Base-by-base conservation (phyloP, 352 stramenopile species). In the Globisporangium canariense region DNA sequence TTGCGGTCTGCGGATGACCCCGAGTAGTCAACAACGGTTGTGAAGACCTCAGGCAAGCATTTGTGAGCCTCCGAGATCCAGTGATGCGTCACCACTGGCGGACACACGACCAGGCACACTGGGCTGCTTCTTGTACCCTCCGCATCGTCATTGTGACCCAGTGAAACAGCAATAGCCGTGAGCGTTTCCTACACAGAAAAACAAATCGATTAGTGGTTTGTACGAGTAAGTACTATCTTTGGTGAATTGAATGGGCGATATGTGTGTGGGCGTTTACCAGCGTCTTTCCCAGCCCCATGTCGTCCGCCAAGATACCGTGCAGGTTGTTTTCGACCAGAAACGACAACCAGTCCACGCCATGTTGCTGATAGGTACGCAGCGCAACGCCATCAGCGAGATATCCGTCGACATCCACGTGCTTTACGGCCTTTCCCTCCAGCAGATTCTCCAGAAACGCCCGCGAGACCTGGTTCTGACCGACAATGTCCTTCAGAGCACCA, bases 271-370 rank as follows among this genome's bases (percentile, higher is more conserved):
- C 10, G 38, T 45, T 45, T 45, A 45, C 38, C 14, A 99, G 66
- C 16, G 97, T 99, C 73, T 99, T 99, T 2, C 91, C 91, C 22
- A 97, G 78, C 2, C 91, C 91, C 91, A 96, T 96, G 60, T 96
- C 88, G 67, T 96, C 88, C 38, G 87, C 86, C 1, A 96, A 71
- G 28, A 96, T 79, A 7, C 85, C 87, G 54, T 91, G 82, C 43
- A 96, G 81, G 60, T 76, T 78, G 62, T 95, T 89, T 4, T 78
- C 70, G 2, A 75, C 65, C 62, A 95, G 69, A 62, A 93, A 95
- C 7, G 65, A 67, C 28, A 95, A 65, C 86, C 86, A 95, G 58
- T 91, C 74, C 2, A 96, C 74, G 7, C 87, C 87, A 51, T 90
- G 81, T 16, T 90, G 83, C 54, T 96, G 87, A 66, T 96, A 96